Percentiles rank a stretch among this genome's conserved stretches.
Conservation (phyloP, 2,329 filamentous ascomycete species). For the Coniella lustricola region DNA sequence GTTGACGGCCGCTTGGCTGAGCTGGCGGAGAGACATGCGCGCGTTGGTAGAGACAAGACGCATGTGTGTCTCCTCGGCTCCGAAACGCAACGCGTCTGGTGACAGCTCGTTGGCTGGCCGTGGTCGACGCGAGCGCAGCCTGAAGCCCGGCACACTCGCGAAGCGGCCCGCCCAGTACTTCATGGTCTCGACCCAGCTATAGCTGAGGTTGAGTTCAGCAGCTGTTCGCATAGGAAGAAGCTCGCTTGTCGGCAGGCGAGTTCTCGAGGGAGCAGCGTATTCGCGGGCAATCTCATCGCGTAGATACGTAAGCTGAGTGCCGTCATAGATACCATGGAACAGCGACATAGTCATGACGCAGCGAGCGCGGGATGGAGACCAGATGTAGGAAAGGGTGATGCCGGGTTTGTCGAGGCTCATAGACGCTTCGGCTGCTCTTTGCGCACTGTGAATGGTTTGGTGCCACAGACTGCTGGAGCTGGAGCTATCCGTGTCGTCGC, state of each 20-base stretch:
- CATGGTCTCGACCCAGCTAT: constrained; percentile 15
- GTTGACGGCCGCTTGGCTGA: background rate
- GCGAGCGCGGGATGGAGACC: background rate
- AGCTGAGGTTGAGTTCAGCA: constrained; percentile 9
- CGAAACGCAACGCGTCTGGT: background rate
- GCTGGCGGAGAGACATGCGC: constrained; percentile 6
- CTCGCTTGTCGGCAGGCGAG: background rate
- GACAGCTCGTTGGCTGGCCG: background rate
- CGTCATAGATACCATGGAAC: background rate
- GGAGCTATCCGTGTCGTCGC: background rate
- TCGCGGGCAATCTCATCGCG: background rate
- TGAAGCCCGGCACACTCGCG: constrained; percentile 4
- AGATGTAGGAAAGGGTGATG: background rate
- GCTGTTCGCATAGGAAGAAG: background rate
- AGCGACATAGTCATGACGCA: background rate
- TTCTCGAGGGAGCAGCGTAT: background rate
- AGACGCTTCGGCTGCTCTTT: background rate
- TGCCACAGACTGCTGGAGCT: background rate
- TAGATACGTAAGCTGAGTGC: background rate
- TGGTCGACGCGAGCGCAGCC: no score
- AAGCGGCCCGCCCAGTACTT: constrained; percentile 13
- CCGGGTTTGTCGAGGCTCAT: background rate
- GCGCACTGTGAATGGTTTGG: background rate
- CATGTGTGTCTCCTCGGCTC: constrained; percentile 8
- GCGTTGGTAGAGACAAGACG: background rate